Evolutionary conservation across 164 flowering plant species (phyloP).

Genomic region (Aristolochia californica): DNA sequence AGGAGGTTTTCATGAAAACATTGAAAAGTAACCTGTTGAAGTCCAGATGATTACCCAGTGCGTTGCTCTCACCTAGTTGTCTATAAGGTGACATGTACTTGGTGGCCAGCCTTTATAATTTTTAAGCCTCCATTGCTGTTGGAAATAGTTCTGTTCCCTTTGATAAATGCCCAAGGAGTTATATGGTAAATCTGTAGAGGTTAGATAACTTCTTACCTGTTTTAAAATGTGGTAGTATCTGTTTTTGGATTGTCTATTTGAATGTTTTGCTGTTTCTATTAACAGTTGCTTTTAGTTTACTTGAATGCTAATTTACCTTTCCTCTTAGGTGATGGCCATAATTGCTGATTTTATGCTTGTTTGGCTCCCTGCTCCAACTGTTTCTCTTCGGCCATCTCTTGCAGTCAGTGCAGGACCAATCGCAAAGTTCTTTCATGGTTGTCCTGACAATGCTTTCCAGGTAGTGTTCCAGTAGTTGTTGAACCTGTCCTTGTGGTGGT

Average conservation of each 20-base stretch:
- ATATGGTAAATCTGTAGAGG: no score
- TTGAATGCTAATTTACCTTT: conserved; percentile 6
- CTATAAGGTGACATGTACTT: no score
- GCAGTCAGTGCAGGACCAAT: conserved; percentile 64
- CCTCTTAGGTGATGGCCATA: conserved; percentile 76
- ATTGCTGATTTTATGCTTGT: conserved; percentile 99
- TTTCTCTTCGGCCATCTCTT: conserved; percentile 78
- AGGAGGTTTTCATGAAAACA: no score
- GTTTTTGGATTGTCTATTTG: neutral
- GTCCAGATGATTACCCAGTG: no score
- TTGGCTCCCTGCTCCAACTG: conserved; percentile 97
- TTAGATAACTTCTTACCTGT: no score
- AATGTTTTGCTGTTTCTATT: no score
- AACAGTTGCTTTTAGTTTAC: neutral
- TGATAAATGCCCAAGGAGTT: no score
- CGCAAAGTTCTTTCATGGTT: conserved; percentile 69
- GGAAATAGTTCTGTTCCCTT: no score
- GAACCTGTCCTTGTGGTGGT: neutral
- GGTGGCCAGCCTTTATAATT: no score
- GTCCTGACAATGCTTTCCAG: conserved; percentile 99
- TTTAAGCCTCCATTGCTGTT: no score
- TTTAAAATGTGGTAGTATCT: neutral
- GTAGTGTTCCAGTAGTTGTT: conserved; percentile 19
- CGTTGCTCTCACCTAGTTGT: no score
- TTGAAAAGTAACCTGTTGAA: no score